phyloP scores from a whole-genome alignment of 495 filamentous ascomycete genomes.

The Annulohypoxylon stygium region DNA sequence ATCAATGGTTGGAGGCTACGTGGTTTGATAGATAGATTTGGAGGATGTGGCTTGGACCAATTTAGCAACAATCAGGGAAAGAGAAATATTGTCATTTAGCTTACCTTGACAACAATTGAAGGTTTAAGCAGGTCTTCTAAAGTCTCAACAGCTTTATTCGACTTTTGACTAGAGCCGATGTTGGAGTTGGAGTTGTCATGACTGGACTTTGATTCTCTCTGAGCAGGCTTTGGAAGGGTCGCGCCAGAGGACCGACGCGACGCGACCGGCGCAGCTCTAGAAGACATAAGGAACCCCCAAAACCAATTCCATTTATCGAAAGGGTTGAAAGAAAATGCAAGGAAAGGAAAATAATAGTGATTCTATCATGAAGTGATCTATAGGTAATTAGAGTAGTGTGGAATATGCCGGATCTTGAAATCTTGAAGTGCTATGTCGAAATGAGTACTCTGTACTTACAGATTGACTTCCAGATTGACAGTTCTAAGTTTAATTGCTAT shows the following conservation, averaged over 20 bases:
- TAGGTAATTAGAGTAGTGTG: background rate
- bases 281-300: constrained; percentile 50
- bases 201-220: constrained; percentile 47
- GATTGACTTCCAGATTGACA: background rate
- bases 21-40: constrained; percentile 68
- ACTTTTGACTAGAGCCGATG: constrained; percentile 44
- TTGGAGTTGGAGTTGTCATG: constrained; percentile 8
- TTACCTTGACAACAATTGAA: constrained; percentile 63
- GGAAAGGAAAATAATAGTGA: constrained; percentile 42
- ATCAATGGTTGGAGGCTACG: constrained; percentile 71
- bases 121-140: constrained; percentile 64
- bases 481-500: background rate
- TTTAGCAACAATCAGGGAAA: constrained; percentile 34
- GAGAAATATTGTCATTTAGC: constrained; percentile 1
- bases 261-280: constrained; percentile 50
- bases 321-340: constrained; percentile 17
- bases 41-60: constrained; percentile 67
- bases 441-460: background rate
- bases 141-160: constrained; percentile 49
- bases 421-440: background rate
- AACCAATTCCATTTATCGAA: constrained; percentile 42
- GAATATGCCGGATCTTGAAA: constrained; percentile 4
- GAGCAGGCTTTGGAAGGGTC: constrained; percentile 49
- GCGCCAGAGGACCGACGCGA: constrained; percentile 54
- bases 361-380: constrained; percentile 21